phyloP scores from a whole-genome alignment of 108 stramenopile genomes.

The Mediolabrus comicus region DNA sequence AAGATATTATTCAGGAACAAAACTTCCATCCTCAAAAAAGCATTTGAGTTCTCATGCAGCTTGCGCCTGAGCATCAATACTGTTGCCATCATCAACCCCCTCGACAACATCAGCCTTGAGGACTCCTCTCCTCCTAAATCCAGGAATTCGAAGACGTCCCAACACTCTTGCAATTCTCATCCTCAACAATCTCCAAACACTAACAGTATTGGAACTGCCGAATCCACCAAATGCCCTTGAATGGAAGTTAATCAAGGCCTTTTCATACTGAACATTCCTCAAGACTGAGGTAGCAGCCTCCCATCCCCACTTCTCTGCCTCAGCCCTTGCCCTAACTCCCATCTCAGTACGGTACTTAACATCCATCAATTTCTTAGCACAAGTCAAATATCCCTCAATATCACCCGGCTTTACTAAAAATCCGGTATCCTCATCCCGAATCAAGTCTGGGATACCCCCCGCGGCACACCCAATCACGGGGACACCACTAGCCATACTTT shows the following conservation, averaged over 20 bases:
- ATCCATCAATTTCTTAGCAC: slow-evolving; percentile 58
- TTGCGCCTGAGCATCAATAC: slow-evolving; percentile 3
- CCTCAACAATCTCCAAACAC: slow-evolving; percentile 58
- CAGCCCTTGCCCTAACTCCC: slow-evolving; percentile 71
- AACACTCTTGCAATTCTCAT: slow-evolving; percentile 45
- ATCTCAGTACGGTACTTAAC: slow-evolving; percentile 51
- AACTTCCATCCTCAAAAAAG: too few species aligned
- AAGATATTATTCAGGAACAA: background rate
- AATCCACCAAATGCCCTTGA: slow-evolving; percentile 81
- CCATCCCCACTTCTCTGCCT: slow-evolving; percentile 89
- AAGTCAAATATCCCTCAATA: slow-evolving; percentile 52
- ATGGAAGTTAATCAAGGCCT: slow-evolving; percentile 81
- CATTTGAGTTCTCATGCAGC: background rate
- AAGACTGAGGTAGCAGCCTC: slow-evolving; percentile 87
- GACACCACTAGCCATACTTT: slow-evolving; percentile 89
- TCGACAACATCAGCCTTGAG: too few species aligned
- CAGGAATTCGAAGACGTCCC: slow-evolving; percentile 32
- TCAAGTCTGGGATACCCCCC: slow-evolving; percentile 78
- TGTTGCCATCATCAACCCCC: background rate
- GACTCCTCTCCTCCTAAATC: slow-evolving; percentile 36
- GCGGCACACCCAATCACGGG: slow-evolving; percentile 78
- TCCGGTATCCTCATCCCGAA: slow-evolving; percentile 66
- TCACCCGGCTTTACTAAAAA: slow-evolving; percentile 66
- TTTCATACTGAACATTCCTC: slow-evolving; percentile 86
- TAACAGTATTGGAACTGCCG: slow-evolving; percentile 38